Base-by-base conservation (phyloP, 2,329 filamentous ascomycete species). In the Diaporthe aspalathi region DNA sequence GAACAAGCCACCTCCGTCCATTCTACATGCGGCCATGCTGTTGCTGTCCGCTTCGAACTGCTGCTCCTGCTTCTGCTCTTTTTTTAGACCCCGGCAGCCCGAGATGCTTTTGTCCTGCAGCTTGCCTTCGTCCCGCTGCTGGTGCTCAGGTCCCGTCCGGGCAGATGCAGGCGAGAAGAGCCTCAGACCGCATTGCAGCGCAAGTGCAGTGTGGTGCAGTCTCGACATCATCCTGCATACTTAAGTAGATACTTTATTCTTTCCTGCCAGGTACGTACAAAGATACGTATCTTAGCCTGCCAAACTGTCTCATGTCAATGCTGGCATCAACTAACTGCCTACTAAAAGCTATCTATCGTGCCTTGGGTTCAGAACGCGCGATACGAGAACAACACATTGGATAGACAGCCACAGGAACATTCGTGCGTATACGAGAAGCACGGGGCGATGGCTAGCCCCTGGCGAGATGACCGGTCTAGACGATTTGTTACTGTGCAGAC, bases 41-140 rank as follows among this genome's bases (percentile, higher is more conserved):
- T n/a, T 38, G 22, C 38, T 60, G 32, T n/a, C n/a, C n/a, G n/a
- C n/a, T n/a, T n/a, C n/a, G n/a, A n/a, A n/a, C 32, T 35, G 32
- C 32, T 35, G 32, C 32, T 35, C 27, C 54, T 43, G 43, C 40
- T 22, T 22, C 57, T 35, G 43, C 53, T 68, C 50, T 68, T 67
- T 67, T 60, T 68, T 68, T 68, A 68, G 66, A 68, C 29, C 20
- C 27, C 53, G 53, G 32, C 53, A 49, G 66, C 53, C 20, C 29
- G 52, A 43, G 8, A 20, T 60, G 43, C 57, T 63, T 40, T 35
- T 47, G 38, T 20, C 45, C 49, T 32, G 38, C n/a, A 27, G 27
- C 20, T 47, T 12, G 35, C n/a, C n/a, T n/a, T n/a, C n/a, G n/a
- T n/a, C n/a, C n/a, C n/a, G n/a, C n/a, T n/a, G n/a, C n/a, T n/a